Evolutionary conservation across 2,329 filamentous ascomycete species (phyloP), one percentile per base, ranked within the genome.

Genomic region (Colletotrichum sp.): DNA sequence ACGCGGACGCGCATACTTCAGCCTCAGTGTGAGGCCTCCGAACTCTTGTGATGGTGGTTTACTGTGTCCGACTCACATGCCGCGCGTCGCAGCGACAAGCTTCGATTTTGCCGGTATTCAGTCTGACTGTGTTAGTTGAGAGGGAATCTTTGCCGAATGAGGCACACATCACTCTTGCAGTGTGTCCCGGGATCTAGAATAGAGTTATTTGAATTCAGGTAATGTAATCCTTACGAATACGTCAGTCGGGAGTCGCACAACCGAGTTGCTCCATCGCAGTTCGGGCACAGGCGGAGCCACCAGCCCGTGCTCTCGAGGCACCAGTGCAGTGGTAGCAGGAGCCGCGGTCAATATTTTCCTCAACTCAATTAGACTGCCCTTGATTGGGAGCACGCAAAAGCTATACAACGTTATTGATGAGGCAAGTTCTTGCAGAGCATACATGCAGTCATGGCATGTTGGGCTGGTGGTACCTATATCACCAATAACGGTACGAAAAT

Each of bases 401-500:
- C 2, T 7, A 21, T 2, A 52, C 1, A 4, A 8, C 6, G 10
- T 8, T 4, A 1, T 48, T n/a, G n/a, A n/a, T n/a, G n/a, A n/a
- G n/a, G n/a, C n/a, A n/a, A n/a, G n/a, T n/a, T n/a, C n/a, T n/a
- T n/a, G n/a, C n/a, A n/a, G n/a, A n/a, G n/a, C n/a, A n/a, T n/a
- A n/a, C n/a, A n/a, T n/a, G n/a, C n/a, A n/a, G n/a, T n/a, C n/a
- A n/a, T n/a, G n/a, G n/a, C n/a, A n/a, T n/a, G n/a, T n/a, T n/a
- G n/a, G n/a, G n/a, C n/a, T n/a, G n/a, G n/a, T n/a, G n/a, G n/a
- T n/a, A n/a, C n/a, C n/a, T n/a, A n/a, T n/a, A n/a, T n/a, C n/a
- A n/a, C n/a, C n/a, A n/a, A n/a, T n/a, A n/a, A n/a, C n/a, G n/a
- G n/a, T n/a, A n/a, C n/a, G n/a, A n/a, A n/a, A n/a, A n/a, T n/a